A percentile compares a stretch with the other conserved stretches of the same genome.
phyloP scores from a whole-genome alignment of 345 rosid species.

The Odontarrhena argentea region DNA sequence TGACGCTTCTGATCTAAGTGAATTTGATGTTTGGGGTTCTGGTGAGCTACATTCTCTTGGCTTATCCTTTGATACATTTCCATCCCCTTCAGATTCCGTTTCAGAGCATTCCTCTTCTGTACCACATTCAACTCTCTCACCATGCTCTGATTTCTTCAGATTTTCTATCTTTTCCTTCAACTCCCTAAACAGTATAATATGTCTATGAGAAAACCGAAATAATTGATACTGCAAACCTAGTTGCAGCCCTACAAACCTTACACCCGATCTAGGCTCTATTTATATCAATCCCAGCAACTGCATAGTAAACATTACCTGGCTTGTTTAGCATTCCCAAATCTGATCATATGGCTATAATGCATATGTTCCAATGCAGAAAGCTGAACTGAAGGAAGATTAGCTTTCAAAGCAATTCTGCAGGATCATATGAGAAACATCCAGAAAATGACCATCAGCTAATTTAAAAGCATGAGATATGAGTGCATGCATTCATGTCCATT shows the following conservation, averaged over 20 bases:
- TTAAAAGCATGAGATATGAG: slow-evolving; percentile 19
- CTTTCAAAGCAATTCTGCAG: slow-evolving; percentile 77
- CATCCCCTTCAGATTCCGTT: slow-evolving; percentile 81
- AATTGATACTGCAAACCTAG: slow-evolving; percentile 16
- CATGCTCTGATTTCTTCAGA: slow-evolving; percentile 50
- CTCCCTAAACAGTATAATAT: slow-evolving; percentile 52
- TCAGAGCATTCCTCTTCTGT: slow-evolving; percentile 71
- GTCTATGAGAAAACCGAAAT: slow-evolving; percentile 27
- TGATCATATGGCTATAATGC: slow-evolving; percentile 94
- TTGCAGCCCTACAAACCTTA: slow-evolving; percentile 6
- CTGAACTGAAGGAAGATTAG: slow-evolving; percentile 68
- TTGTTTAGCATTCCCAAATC: slow-evolving; percentile 79
- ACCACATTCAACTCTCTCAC: slow-evolving; percentile 43
- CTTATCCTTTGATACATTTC: slow-evolving; percentile 47
- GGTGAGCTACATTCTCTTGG: slow-evolving; percentile 45
- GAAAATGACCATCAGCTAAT: slow-evolving; percentile 16
- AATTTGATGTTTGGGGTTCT: slow-evolving; percentile 45
- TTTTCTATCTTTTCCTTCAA: slow-evolving; percentile 65
- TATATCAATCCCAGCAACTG: neutral
- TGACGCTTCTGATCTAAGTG: slow-evolving; percentile 39
- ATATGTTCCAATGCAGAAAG: slow-evolving; percentile 85
- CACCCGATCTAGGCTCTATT: slow-evolving; percentile 8
- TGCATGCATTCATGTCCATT: neutral
- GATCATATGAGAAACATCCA: slow-evolving; percentile 22
- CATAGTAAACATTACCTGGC: slow-evolving; percentile 61